Evolutionary conservation across 1,284 basidiomycete species (phyloP), one percentile per base, ranked within the genome.

Genomic region (Takashimella koratensis): DNA sequence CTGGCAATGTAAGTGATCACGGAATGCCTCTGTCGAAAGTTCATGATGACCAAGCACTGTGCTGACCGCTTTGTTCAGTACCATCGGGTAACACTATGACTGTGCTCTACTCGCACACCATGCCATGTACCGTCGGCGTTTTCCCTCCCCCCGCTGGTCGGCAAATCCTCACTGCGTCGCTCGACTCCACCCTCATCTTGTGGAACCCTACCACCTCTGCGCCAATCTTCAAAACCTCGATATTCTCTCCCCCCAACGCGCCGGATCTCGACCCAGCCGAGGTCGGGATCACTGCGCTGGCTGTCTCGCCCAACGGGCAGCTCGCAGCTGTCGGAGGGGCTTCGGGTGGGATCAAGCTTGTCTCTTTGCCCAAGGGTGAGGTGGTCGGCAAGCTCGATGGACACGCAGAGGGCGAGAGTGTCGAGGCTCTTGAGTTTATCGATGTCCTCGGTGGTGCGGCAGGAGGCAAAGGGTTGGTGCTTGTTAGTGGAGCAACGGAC

Each of bases 21-120:
- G 30, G 16, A 16, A 16, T 36, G 8, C 30, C 16, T 16, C 16
- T 36, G 30, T 36, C n/a, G n/a, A n/a, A n/a, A n/a, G n/a, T n/a
- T n/a, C n/a, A n/a, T n/a, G n/a, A n/a, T n/a, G n/a, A n/a, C n/a
- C n/a, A n/a, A n/a, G n/a, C n/a, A n/a, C n/a, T n/a, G n/a, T n/a
- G n/a, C n/a, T n/a, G n/a, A n/a, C n/a, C n/a, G n/a, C n/a, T n/a
- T n/a, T n/a, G n/a, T n/a, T n/a, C 71, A 94, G 92, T 98, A 43
- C 95, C 95, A 3, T 88, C 86, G 3, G 95, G 94, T 45, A 88
- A 85, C 64, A 90, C 86, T 46, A 94, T 98, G 88, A 90, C 95
- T 70, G 94, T 98, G 16, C 91, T 98, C 66, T 87, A 90, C 2
- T 90, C 91, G 2, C 95, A 98, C 76, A 86, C 85, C 2, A 84